A percentile compares a stretch with the other conserved stretches of the same genome.
phyloP scores from a whole-genome alignment of 2,329 filamentous ascomycete species.

The Cladosporium sphaerospermum region DNA sequence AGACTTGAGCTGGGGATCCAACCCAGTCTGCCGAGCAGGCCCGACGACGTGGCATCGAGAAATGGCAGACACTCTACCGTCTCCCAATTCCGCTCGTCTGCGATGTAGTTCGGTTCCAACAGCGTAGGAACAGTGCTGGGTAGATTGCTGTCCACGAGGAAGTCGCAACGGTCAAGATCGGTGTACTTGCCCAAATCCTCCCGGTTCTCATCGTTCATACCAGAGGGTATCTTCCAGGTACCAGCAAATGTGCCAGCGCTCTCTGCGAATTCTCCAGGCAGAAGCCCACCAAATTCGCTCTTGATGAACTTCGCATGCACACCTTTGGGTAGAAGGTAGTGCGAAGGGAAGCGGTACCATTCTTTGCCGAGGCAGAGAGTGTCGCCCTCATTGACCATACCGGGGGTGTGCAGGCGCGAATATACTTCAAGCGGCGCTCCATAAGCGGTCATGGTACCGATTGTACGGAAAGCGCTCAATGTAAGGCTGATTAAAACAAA shows the following conservation, averaged over 20 bases:
- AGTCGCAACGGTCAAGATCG: constrained; percentile 67
- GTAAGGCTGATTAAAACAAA: constrained; percentile 48
- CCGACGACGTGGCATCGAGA: constrained; percentile 70
- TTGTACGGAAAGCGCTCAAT: constrained; percentile 63
- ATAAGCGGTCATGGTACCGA: constrained; percentile 76
- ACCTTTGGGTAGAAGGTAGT: constrained; percentile 78
- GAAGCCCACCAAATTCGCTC: constrained; percentile 79
- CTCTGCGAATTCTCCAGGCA: constrained; percentile 86
- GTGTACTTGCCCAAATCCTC: constrained; percentile 85
- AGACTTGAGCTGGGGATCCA: constrained; percentile 71
- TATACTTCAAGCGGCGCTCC: constrained; percentile 72
- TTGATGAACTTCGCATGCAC: constrained; percentile 85
- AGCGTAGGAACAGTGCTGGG: constrained; percentile 53
- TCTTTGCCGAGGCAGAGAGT: constrained; percentile 89
- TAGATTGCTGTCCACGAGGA: constrained; percentile 82
- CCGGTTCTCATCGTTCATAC: constrained; percentile 87
- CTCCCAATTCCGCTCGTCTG: constrained; percentile 72
- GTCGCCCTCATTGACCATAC: constrained; percentile 55
- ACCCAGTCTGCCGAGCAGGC: constrained; percentile 65
- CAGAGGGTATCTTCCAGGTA: constrained; percentile 73
- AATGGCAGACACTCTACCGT: constrained; percentile 68
- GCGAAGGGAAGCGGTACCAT: constrained; percentile 96
- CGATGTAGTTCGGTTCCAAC: constrained; percentile 73
- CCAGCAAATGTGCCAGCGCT: constrained; percentile 68
- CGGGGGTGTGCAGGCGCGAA: constrained; percentile 54